A percentile compares a stretch with the other conserved stretches of the same genome.
Evolutionary conservation across 169 alveolate species (phyloP).

Genomic region (Toxoplasma gondii): DNA sequence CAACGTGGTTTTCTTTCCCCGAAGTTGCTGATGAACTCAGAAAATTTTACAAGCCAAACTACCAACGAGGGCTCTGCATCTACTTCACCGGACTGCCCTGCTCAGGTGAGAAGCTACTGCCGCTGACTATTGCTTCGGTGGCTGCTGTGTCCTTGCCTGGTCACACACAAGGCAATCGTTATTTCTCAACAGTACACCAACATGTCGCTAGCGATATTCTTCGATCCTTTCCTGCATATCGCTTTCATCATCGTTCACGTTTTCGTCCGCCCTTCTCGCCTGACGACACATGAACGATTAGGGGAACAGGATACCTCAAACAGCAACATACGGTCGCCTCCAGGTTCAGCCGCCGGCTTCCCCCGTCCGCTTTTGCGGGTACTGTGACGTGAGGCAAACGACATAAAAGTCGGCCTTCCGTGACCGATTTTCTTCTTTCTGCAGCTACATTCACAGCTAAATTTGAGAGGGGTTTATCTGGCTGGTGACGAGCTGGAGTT

Average conservation of each 20-base stretch:
- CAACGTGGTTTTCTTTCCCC: slow-evolving; percentile 75
- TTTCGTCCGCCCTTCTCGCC: no score
- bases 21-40: slow-evolving; percentile 67
- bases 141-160: not conserved
- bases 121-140: not conserved
- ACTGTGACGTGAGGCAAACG: no score
- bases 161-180: not conserved
- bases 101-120: slow-evolving; percentile 48
- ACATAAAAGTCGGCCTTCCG: not conserved
- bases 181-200: not conserved
- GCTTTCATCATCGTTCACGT: no score
- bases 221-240: no score
- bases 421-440: not conserved
- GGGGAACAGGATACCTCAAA: no score
- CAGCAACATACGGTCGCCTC: no score
- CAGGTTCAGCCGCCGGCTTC: no score
- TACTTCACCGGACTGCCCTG: slow-evolving; percentile 74
- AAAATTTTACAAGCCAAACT: slow-evolving; percentile 57
- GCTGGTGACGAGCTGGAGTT: not conserved
- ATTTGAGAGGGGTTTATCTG: not conserved
- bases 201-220: not conserved
- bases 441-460: not conserved
- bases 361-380: no score
- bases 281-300: no score
- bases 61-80: slow-evolving; percentile 68